Conservation (phyloP, 1,284 basidiomycete species). For the Hemileia vastatrix region DNA sequence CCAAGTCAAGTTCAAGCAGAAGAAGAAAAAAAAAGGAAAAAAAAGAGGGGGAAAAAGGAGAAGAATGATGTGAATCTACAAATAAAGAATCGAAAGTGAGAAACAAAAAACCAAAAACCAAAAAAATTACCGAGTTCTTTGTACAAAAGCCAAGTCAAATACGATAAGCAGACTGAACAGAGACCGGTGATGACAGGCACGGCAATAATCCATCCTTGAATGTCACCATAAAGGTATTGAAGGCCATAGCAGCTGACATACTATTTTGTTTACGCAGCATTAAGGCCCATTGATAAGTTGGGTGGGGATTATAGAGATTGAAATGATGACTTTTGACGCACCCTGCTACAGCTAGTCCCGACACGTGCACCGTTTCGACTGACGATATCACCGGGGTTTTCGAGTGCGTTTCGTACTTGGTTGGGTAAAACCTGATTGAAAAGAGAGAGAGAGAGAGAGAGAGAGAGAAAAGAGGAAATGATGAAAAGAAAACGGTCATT, state of each 20-base stretch:
- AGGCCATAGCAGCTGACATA: constrained; percentile 20
- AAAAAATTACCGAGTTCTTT: constrained; percentile 11
- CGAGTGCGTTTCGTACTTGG: neutral
- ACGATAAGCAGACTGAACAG: constrained; percentile 4
- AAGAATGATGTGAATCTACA: neutral
- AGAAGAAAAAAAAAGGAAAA: neutral
- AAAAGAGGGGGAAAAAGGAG: neutral
- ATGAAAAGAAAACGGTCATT: neutral
- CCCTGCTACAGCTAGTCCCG: constrained; percentile 19
- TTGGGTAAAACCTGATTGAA: too few relatives aligned
- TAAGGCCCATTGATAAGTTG: neutral
- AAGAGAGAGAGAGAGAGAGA: neutral
- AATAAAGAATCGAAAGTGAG: neutral
- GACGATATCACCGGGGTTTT: constrained; percentile 12
- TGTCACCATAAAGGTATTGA: constrained; percentile 13
- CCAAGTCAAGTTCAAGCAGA: neutral
- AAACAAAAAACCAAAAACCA: neutral
- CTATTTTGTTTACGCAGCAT: too few relatives aligned
- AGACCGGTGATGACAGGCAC: constrained; percentile 12
- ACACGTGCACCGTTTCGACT: constrained; percentile 11
- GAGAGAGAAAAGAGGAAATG: neutral
- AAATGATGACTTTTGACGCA: neutral
- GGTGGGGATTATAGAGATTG: neutral
- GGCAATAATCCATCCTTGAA: constrained; percentile 6
- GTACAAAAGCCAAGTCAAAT: constrained; percentile 17